Evolutionary conservation across 305 asterid species (phyloP), one percentile per base, ranked within the genome.

Genomic region (Caryopteris hybrid): DNA sequence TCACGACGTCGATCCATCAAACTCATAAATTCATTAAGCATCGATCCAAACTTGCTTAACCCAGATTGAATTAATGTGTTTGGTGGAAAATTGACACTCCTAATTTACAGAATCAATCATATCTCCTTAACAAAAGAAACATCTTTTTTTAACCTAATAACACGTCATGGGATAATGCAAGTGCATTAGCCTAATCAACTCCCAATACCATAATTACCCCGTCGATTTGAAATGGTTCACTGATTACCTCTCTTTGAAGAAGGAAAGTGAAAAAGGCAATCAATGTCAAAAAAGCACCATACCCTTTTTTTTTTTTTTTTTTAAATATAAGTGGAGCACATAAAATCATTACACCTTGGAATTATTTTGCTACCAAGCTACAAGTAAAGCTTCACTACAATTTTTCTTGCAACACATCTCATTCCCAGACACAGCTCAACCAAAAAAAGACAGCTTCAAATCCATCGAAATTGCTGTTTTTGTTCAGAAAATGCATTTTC

Each of bases 271-370:
- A 27, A 66, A 39, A 52, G 46, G 72, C 16, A 46, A 66, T 64
- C 63, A 27, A 69, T 68, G 47, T 58, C 68, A 57, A 64, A 61
- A 81, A 68, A 72, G n/a, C n/a, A n/a, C n/a, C n/a, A n/a, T n/a
- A n/a, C n/a, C n/a, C n/a, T n/a, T n/a, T n/a, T n/a, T 29, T 56
- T 38, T 51, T 45, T 29, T 71, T 61, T 64, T 14, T 61, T 64
- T 14, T 20, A 60, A 23, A n/a, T 7, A n/a, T 12, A 18, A 18
- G 69, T 13, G 36, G 14, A 41, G 39, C 2, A 45, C 45, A 41
- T 29, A 63, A 43, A 20, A 64, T 79, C 60, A 61, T 64, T 63
- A 38, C 74, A 71, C 63, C 65, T 46, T 58, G 6, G 42, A 68
- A 39, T 23, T 25, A 53, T 36, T 55, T 60, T 52, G 21, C 71